Evolutionary conservation across 768 basidiomycete species (phyloP), one percentile per base, ranked within the genome.

Genomic region (Amanita thiersii): DNA sequence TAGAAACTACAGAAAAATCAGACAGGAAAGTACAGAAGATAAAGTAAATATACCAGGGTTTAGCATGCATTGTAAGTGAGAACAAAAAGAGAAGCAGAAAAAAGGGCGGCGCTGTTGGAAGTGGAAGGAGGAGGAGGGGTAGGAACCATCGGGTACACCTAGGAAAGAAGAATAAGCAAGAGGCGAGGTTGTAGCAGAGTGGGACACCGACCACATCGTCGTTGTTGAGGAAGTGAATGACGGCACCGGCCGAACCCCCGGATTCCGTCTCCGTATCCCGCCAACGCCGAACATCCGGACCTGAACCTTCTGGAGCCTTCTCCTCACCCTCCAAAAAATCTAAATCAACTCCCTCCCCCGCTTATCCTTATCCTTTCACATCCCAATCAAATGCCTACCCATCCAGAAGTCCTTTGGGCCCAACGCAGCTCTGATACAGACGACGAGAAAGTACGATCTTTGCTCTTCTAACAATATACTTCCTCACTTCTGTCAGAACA

Each of bases 331-430:
- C 39, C 40, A 45, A 40, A 26, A 30, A 49, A 57, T 55, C 49
- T 56, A 50, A 54, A 47, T 50, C 40, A 32, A 40, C 37, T 49
- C 40, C 46, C 44, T 41, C 43, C 40, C 37, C 37, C 18, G 33
- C 8, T 17, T 40, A 32, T 18, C 44, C 43, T 40, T 35, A 37
- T 32, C 24, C 47, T 5, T 15, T 35, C 37, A 45, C 6, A 10
- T 18, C n/a, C 2, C 4, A 47, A 47, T 44, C 54, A 37, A 34
- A 73, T 73, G 71, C 51, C 68, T 25, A 59, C 55, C 49, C 88
- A 90, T 61, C 93, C 93, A 26, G 91, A 96, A 64, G 70, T 94
- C 25, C 73, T 92, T 2, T 98, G 93, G 91, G 93, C 94, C 34
- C 93, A 98, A 64, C 79, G 94, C 52, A 88, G 83, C 69, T 85